Conservation (phyloP, 1,284 basidiomycete species). For the Cryptococcus sp. region DNA sequence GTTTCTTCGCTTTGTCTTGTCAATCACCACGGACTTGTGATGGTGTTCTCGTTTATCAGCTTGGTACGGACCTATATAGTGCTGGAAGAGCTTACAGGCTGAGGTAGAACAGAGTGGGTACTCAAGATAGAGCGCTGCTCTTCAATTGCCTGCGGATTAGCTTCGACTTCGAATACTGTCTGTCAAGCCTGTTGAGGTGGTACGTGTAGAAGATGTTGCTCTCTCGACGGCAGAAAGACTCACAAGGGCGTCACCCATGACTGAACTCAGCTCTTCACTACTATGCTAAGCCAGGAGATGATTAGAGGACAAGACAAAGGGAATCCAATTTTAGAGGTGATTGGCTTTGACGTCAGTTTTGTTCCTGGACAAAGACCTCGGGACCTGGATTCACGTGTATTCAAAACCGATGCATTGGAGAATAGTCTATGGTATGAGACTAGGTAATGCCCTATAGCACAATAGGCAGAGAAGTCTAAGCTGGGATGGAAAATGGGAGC, state of each 20-base stretch:
- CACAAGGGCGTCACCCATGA: slow-evolving; percentile 36
- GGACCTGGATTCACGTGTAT: too few species aligned
- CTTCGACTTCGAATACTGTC: too few species aligned
- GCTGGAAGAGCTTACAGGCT: slow-evolving; percentile 28
- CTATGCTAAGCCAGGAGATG: too few species aligned
- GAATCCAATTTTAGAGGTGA: too few species aligned
- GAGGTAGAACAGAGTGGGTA: slow-evolving; percentile 26
- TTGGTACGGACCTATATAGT: background rate
- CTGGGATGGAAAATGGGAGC: slow-evolving; percentile 54
- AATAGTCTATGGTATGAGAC: too few species aligned
- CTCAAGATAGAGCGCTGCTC: slow-evolving; percentile 41
- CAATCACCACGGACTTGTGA: slow-evolving; percentile 20
- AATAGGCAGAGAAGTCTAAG: background rate
- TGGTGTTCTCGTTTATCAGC: slow-evolving; percentile 21
- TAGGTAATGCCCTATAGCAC: too few species aligned
- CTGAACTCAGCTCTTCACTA: too few species aligned
- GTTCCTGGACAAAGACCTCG: too few species aligned
- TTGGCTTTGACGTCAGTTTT: too few species aligned
- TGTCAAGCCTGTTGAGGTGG: too few species aligned
- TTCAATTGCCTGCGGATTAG: slow-evolving; percentile 27
- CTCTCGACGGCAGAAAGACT: slow-evolving; percentile 2
- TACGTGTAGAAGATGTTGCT: background rate
- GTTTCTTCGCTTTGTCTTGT: background rate
- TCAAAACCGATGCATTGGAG: too few species aligned
- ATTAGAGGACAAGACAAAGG: too few species aligned